A percentile compares a stretch with the other conserved stretches of the same genome.
Evolutionary conservation across 805 yeast genomes (phyloP).

Genomic region (Yarrowia yakushimensis): DNA sequence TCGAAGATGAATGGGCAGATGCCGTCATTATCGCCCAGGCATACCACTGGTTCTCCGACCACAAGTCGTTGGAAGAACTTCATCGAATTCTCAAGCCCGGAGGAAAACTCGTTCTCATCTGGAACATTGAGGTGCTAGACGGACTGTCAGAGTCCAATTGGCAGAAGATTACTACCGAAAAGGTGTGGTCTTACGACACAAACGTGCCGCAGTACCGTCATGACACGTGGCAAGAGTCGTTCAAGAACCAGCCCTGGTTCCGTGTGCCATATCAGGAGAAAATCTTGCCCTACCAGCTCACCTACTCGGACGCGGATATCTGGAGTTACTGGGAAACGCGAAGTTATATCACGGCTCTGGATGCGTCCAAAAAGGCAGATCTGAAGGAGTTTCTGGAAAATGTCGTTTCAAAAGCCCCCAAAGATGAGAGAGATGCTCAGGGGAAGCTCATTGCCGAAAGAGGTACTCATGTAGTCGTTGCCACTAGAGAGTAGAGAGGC

Average conservation of each 20-base stretch:
- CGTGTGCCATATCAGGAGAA: slow-evolving; percentile 39
- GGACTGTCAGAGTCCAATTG: slow-evolving; percentile 37
- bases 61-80: slow-evolving; percentile 47
- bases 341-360: slow-evolving; percentile 50
- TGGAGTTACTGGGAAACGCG: slow-evolving; percentile 54
- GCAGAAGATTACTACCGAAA: slow-evolving; percentile 41
- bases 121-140: slow-evolving; percentile 51
- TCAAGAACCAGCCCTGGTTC: slow-evolving; percentile 39
- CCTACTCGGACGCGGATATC: slow-evolving; percentile 37
- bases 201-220: slow-evolving; percentile 55
- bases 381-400: background rate
- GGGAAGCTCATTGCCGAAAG: background rate
- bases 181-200: slow-evolving; percentile 41
- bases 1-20: slow-evolving; percentile 46
- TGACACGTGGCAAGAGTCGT: slow-evolving; percentile 44
- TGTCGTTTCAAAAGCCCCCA: background rate
- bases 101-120: slow-evolving; percentile 53
- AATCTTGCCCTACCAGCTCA: slow-evolving; percentile 37
- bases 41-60: slow-evolving; percentile 64
- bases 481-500: background rate
- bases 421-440: background rate
- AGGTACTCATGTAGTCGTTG: slow-evolving; percentile 11
- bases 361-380: slow-evolving; percentile 39
- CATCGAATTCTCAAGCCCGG: slow-evolving; percentile 48
- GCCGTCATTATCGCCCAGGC: slow-evolving; percentile 57